These are phyloP conservation scores for Heterobasidion irregulare DNA, from an alignment of 1,284 basidiomycete species.

Conservation along the genomic window DNA sequence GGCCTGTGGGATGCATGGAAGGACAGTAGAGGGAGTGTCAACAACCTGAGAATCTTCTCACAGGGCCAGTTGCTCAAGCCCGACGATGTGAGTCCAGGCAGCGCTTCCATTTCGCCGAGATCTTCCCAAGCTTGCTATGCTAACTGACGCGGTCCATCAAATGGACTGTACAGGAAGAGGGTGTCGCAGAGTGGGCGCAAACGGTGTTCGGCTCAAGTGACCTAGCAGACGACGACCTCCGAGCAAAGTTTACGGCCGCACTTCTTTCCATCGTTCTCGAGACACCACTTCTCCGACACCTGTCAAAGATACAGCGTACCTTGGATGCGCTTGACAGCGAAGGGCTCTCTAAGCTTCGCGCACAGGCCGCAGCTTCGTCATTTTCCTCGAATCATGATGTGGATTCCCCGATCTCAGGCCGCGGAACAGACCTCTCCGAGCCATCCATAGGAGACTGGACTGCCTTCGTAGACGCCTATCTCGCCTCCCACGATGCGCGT, in stretches of 20 bases:
- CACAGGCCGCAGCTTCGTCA: neutral
- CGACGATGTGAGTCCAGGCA: slow-evolving; percentile 38
- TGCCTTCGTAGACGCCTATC: slow-evolving; percentile 49
- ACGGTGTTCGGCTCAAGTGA: neutral
- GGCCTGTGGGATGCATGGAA: slow-evolving; percentile 72
- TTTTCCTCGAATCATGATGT: neutral
- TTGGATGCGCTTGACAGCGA: slow-evolving; percentile 2
- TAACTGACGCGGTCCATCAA: neutral
- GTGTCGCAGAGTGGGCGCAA: neutral
- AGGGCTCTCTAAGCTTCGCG: neutral
- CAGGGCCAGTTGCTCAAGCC: slow-evolving; percentile 54
- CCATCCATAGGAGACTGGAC: slow-evolving; percentile 52
- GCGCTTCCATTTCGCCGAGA: slow-evolving; percentile 2
- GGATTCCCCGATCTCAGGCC: neutral
- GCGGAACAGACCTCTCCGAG: slow-evolving; percentile 15
- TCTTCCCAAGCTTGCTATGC: neutral
- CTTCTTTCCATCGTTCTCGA: neutral
- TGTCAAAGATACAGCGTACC: slow-evolving; percentile 1
- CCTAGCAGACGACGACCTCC: neutral
- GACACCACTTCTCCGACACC: neutral
- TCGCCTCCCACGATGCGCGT: slow-evolving; percentile 22
- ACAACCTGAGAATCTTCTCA: slow-evolving; percentile 78
- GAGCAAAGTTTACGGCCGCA: neutral
- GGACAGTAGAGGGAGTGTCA: slow-evolving; percentile 49
- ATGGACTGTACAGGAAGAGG: neutral